Percentiles rank a stretch among this genome's conserved stretches.
phyloP scores from a whole-genome alignment of 129 eudicot genomes.

The Pulicaria dysenterica region DNA sequence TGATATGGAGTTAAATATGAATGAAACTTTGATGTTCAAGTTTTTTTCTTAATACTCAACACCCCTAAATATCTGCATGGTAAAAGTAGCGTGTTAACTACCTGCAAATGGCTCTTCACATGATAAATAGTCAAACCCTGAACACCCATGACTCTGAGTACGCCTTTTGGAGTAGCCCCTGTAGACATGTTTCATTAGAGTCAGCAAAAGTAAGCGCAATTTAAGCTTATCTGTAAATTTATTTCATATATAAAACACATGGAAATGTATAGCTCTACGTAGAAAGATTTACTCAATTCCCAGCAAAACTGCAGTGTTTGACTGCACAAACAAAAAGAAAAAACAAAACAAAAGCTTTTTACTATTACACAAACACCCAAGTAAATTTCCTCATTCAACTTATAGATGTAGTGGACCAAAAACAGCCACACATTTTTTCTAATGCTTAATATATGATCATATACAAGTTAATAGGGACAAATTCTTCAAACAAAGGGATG shows the following conservation, averaged over 20 bases:
- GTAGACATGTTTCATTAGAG: not conserved
- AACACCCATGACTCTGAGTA: constrained; percentile 75
- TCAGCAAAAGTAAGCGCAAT: too few species aligned
- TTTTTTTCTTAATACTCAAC: too few species aligned
- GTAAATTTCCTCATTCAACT: not conserved
- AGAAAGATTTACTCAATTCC: not conserved
- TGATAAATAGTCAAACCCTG: constrained; percentile 68
- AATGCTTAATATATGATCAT: not conserved
- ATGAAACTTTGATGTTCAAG: too few species aligned
- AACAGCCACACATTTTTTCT: too few species aligned
- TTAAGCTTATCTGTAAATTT: too few species aligned
- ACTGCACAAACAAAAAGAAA: not conserved
- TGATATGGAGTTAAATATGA: too few species aligned
- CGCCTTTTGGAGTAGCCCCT: constrained; percentile 78
- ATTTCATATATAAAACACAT: too few species aligned
- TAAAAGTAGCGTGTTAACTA: constrained; percentile 13
- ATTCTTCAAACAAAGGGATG: too few species aligned
- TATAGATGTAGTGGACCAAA: too few species aligned
- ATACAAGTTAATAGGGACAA: too few species aligned
- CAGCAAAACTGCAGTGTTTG: not conserved
- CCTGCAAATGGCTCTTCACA: constrained; percentile 78
- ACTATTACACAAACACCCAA: not conserved
- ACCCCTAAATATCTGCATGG: not conserved
- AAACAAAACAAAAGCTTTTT: not conserved
- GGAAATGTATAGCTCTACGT: too few species aligned